Percentiles rank a stretch among this genome's conserved stretches.
Conservation (phyloP, 441 rosid genomes). For the Isatis lusitanica region DNA sequence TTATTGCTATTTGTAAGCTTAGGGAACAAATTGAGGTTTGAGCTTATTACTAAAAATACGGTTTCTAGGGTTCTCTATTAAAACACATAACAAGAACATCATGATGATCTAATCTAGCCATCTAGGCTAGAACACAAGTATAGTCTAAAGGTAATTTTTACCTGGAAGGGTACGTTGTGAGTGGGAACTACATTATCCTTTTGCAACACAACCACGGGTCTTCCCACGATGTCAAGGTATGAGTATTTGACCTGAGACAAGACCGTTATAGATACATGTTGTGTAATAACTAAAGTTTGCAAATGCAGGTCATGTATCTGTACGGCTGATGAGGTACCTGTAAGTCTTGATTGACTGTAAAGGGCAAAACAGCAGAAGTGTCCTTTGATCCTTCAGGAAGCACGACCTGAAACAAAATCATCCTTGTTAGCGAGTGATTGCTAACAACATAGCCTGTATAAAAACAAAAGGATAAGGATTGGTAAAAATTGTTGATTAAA, state of each 20-base stretch:
- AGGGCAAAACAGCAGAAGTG: conserved; percentile 80
- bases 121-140: background rate
- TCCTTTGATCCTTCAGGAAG: conserved; percentile 94
- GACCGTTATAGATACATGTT: background rate
- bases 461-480: background rate
- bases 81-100: background rate
- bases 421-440: conserved; percentile 14
- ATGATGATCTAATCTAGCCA: background rate
- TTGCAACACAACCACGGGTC: conserved; percentile 91
- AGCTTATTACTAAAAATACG: background rate
- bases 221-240: conserved; percentile 95
- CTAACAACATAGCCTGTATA: conserved; percentile 8
- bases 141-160: conserved; percentile 27
- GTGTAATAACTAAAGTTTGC: background rate
- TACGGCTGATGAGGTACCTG: conserved; percentile 53
- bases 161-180: conserved; percentile 89
- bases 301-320: background rate
- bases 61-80: background rate
- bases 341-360: conserved; percentile 69
- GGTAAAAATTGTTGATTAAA: conserved; percentile 13
- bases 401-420: conserved; percentile 63
- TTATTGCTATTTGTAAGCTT: background rate
- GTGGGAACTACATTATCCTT: conserved; percentile 84
- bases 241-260: conserved; percentile 80
- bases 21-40: background rate